Base-by-base conservation (phyloP, 2,329 filamentous ascomycete genomes). In the Taxawa tesnikishii region DNA sequence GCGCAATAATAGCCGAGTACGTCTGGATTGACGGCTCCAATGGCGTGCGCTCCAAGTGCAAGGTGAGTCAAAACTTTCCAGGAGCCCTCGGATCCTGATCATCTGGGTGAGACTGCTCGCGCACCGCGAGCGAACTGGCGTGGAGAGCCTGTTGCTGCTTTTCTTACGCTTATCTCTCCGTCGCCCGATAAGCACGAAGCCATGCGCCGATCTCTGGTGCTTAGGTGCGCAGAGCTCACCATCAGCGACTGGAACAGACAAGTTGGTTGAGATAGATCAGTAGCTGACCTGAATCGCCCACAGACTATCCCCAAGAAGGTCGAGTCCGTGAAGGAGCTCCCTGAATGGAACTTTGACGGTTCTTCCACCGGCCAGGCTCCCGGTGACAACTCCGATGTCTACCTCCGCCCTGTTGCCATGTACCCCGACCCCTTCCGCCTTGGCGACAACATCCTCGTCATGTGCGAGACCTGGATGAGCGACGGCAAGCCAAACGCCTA, bases 401-500 rank as follows among this genome's bases (percentile, higher is more conserved):
- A 94, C 74, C 83, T 96, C 48, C 80, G 83, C 55, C 87, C 87
- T 38, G 75, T 82, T 42, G 83, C 85, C 48, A 76, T 87, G 64
- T 94, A 75, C 74, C 81, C 84, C 47, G 85, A 94, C 44, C 88
- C 88, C 39, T 88, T 94, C 79, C 82, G 87, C 47, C 73, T 76
- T 40, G 75, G 75, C 39, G 82, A 85, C 63, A 94, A 94, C 72
- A 80, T 94, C 60, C 75, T 94, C 49, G 88, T 96, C 50, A 80
- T 96, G 53, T 75, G 79, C 56, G 88, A 94, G 70, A 93, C 83
- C 63, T 94, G 84, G 81, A 85, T 88, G 57, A 69, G 82, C 44
- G 87, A 94, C 62, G 87, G 85, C 55, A 84, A 77, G 42, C 90
- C 90, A 62, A 98, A 96, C 78, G 87, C 93, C 64, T 96, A 75